phyloP scores from a whole-genome alignment of 805 yeast species.

The Myxozyma vanderwaltii region DNA sequence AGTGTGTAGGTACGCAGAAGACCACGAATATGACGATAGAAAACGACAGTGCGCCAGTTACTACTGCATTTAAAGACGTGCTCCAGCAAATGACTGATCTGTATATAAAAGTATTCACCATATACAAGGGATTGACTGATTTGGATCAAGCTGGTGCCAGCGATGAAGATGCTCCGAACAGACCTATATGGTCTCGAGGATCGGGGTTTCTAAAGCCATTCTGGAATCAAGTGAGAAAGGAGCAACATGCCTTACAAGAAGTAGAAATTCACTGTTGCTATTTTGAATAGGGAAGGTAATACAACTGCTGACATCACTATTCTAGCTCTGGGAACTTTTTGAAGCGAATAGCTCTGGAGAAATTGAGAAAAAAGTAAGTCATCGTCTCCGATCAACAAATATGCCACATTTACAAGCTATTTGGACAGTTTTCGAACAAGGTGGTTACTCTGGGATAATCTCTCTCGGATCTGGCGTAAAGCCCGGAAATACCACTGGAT shows the following conservation, averaged over 20 bases:
- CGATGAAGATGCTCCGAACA: background rate
- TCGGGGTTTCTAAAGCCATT: conserved; percentile 6
- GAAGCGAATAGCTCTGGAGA: background rate
- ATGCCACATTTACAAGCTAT: conserved; percentile 22
- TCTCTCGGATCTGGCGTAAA: conserved; percentile 15
- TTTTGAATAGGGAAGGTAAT: no score
- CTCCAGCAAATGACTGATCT: background rate
- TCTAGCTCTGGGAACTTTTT: background rate
- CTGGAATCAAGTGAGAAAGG: conserved; percentile 12
- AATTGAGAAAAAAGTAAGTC: background rate
- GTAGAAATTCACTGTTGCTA: background rate
- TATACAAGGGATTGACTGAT: background rate
- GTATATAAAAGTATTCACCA: background rate
- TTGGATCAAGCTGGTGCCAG: background rate
- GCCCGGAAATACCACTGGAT: conserved; percentile 4
- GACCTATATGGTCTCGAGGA: conserved; percentile 15
- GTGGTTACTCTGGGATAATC: conserved; percentile 4
- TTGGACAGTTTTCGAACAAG: conserved; percentile 11
- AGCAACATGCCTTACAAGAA: conserved; percentile 6
- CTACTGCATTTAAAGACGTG: background rate
- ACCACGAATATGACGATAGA: background rate
- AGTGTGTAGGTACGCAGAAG: no score
- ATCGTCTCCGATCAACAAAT: conserved; percentile 21
- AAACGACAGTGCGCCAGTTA: background rate
- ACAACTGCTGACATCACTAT: background rate